Base-by-base conservation (phyloP, 23 red algal species). In the Gracilaria vermiculophylla region DNA sequence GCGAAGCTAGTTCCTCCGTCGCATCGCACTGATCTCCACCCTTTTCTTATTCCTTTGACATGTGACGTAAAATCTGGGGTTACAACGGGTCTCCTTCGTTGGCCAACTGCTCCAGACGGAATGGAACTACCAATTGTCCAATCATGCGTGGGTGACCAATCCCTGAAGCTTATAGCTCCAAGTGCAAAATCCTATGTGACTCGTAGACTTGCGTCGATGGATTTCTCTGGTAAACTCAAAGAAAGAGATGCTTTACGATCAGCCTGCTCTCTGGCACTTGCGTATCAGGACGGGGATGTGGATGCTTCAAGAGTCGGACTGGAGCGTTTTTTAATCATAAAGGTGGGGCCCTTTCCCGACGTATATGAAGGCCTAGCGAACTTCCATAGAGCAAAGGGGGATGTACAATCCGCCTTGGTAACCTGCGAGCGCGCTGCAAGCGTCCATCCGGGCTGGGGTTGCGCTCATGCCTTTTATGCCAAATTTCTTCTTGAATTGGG, bases 291-390 rank as follows among this genome's bases (percentile, higher is more conserved):
- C n/a, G 95, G 95, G 15, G 80, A 81, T 40, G 91, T 94, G 2
- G 72, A 60, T n/a, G 75, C 85, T 24, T 65, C 76, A 40, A 90
- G 95, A 20, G 31, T 97, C 37, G 86, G 90, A 9, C 36, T 97
- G 15, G 89, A 97, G 53, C 78, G 87, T 17, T 97, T 91, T 71
- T 58, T 93, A 15, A 79, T 97, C 33, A n/a, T 91, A n/a, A 94
- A 94, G 29, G 73, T 88, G 7, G 95, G 83, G 9, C 90, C 90
- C 23, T 97, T 97, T 82, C 64, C 84, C 25, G 95, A 97, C 66
- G 42, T 97, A 36, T 94, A 93, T 42, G 81, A 93, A 50, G 80
- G 86, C 27, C 80, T 97, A 47, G 73, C 70, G 11, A 24, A 29
- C 47, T 90, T 88, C 62, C 95, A 97, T 36, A 75, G 62, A 42